Base-by-base conservation (phyloP, 495 filamentous ascomycete species). In the Trichoderma orchidacearum region DNA sequence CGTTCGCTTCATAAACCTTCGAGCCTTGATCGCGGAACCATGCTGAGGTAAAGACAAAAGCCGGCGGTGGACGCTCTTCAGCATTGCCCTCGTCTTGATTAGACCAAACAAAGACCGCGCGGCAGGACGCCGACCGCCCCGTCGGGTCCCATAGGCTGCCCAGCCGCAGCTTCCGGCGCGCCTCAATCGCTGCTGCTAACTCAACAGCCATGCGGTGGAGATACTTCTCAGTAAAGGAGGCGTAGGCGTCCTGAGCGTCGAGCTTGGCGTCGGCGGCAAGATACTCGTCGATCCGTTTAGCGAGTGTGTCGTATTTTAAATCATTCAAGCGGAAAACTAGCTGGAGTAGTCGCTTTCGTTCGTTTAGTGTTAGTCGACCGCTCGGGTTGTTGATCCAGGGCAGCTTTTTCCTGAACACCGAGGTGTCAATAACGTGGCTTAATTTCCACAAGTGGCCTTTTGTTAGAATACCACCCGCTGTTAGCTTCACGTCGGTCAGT, bases 401-500 rank as follows among this genome's bases (percentile, higher is more conserved):
- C 34, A 57, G 28, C 36, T 31, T 4, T 34, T 34, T 38, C 38
- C 23, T 28, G 29, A 57, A 57, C 55, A 12, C 51, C 25, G 55
- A 38, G 38, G 55, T 57, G 30, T 57, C 30, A 52, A 59, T 56
- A 32, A 55, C 41, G 34, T 13, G 52, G 30, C 58, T 29, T 18
- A 59, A 52, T 41, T 55, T 55, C 53, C 58, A 59, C 27, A 56
- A 38, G 34, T 59, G 53, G 18, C 58, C 58, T 28, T 52, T 59
- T 29, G 58, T 56, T 27, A 45, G 23, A 21, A 59, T 48, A 38
- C 58, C 58, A 23, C 9, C 53, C 29, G 53, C 38, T 15, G 53
- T 52, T 27, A 59, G 34, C n/a, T 54, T 30, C 53, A 59, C 58
- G 30, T 56, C 31, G 58, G 38, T 51, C 28, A 56, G 53, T 45